phyloP scores from a whole-genome alignment of 1,284 basidiomycete genomes.

The Earliella scabrosa region DNA sequence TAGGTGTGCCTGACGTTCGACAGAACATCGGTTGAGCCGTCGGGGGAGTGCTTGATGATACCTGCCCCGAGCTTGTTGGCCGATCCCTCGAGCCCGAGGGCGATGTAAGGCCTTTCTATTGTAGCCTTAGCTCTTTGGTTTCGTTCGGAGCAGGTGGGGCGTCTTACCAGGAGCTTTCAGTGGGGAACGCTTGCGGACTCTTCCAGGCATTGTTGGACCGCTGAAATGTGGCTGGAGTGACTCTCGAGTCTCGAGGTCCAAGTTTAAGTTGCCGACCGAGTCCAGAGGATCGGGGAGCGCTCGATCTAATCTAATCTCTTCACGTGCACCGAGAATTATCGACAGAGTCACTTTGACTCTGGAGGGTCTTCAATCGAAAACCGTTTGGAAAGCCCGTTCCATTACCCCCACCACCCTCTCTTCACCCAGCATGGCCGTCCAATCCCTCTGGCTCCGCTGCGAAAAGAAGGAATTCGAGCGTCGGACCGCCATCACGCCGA shows the following conservation, averaged over 20 bases:
- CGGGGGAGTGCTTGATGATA: conserved; percentile 82
- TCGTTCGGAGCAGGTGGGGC: not conserved
- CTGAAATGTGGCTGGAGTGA: not conserved
- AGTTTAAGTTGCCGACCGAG: conserved; percentile 3
- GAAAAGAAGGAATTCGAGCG: conserved; percentile 96
- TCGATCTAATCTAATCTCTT: conserved; percentile 14
- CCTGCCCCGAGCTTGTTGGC: conserved; percentile 99
- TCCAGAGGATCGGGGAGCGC: no score
- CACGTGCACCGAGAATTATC: conserved; percentile 13
- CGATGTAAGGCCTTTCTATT: conserved; percentile 66
- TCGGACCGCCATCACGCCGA: conserved; percentile 92
- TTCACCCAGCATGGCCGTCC: conserved; percentile 33
- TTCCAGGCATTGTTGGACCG: conserved; percentile 14
- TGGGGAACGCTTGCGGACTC: conserved; percentile 33
- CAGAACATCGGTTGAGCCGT: conserved; percentile 72
- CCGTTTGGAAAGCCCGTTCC: not conserved
- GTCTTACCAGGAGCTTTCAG: conserved; percentile 32
- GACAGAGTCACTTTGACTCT: conserved; percentile 27
- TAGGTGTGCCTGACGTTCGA: conserved; percentile 96
- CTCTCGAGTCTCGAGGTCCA: no score
- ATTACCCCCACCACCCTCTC: conserved; percentile 1
- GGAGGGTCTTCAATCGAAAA: no score
- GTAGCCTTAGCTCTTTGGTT: not conserved
- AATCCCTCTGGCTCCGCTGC: conserved; percentile 87
- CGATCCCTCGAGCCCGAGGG: conserved; percentile 91